Percentiles rank a stretch among this genome's conserved stretches.
Evolutionary conservation across 352 stramenopile species (phyloP).

Genomic region (Thalassiosira mediterranea): DNA sequence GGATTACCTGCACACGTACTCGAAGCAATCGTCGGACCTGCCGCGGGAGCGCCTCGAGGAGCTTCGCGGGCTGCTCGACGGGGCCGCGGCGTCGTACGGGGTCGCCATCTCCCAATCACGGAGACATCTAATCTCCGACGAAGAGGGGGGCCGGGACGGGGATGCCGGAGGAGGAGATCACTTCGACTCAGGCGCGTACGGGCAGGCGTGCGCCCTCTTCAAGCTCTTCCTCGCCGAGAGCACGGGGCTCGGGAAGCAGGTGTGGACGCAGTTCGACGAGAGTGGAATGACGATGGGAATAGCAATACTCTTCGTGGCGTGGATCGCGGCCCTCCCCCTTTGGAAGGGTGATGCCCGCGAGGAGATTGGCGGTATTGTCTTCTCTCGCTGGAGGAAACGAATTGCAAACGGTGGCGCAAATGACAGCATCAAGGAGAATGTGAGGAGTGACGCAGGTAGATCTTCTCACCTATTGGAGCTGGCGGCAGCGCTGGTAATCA

Average conservation of each 20-base stretch:
- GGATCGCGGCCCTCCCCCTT: constrained; percentile 48
- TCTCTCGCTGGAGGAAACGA: background rate
- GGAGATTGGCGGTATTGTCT: constrained; percentile 9
- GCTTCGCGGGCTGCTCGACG: constrained; percentile 64
- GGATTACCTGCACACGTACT: constrained; percentile 80
- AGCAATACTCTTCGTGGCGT: constrained; percentile 50
- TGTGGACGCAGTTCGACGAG: constrained; percentile 82
- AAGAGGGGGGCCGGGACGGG: background rate
- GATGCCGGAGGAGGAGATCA: constrained; percentile 5
- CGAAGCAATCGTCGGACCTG: constrained; percentile 64
- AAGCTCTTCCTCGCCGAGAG: constrained; percentile 80
- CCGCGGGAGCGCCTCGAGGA: constrained; percentile 58
- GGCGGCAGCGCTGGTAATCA: constrained; percentile 40
- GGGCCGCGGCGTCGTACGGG: constrained; percentile 57
- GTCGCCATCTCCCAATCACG: constrained; percentile 48
- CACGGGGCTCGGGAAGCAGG: constrained; percentile 67
- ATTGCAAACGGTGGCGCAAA: background rate
- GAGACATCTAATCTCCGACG: constrained; percentile 9
- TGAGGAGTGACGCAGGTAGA: background rate
- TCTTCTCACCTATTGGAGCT: constrained; percentile 26
- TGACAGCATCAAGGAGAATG: constrained; percentile 12
- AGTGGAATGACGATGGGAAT: constrained; percentile 75
- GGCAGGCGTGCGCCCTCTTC: constrained; percentile 68
- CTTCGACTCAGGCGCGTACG: constrained; percentile 41
- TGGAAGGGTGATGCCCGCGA: constrained; percentile 33